Conservation (phyloP, 2,329 filamentous ascomycete species). For the Verticillium nubilum region DNA sequence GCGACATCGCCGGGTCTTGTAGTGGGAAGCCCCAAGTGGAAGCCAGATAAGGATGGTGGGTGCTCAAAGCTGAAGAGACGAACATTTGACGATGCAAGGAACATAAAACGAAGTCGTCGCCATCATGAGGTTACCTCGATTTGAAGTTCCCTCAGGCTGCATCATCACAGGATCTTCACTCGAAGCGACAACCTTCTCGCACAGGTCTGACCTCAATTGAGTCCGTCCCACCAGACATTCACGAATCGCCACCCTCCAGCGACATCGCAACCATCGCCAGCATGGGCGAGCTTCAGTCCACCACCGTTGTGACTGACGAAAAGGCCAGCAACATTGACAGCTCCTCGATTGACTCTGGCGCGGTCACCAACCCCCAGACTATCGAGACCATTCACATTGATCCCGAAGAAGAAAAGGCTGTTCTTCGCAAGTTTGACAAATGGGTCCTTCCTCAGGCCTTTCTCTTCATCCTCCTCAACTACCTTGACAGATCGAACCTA, state of each 20-base stretch:
- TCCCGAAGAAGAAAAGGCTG: constrained; percentile 5
- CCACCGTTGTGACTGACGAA: not conserved
- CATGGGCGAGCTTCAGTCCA: not conserved
- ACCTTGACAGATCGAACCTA: constrained; percentile 47
- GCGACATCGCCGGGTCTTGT: not conserved
- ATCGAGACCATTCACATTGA: not conserved
- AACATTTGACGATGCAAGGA: not conserved
- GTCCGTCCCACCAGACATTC: not conserved
- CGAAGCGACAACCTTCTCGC: not conserved
- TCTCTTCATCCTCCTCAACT: constrained; percentile 49
- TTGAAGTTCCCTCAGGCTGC: not conserved
- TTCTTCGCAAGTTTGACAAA: constrained; percentile 45
- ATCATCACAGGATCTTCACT: not conserved
- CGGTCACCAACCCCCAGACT: not conserved
- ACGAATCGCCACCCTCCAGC: not conserved
- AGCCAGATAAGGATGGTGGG: not conserved
- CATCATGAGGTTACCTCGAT: not conserved
- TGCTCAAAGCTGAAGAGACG: not conserved
- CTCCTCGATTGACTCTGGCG: not conserved
- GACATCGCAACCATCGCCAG: not conserved
- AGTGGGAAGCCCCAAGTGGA: not conserved
- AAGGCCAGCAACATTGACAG: not conserved
- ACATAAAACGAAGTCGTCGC: not conserved
- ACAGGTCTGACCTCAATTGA: not conserved
- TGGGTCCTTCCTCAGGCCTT: constrained; percentile 44